These are phyloP conservation scores for Syzygium aromaticum DNA, from an alignment of 345 rosid species.

Conservation along the genomic window DNA sequence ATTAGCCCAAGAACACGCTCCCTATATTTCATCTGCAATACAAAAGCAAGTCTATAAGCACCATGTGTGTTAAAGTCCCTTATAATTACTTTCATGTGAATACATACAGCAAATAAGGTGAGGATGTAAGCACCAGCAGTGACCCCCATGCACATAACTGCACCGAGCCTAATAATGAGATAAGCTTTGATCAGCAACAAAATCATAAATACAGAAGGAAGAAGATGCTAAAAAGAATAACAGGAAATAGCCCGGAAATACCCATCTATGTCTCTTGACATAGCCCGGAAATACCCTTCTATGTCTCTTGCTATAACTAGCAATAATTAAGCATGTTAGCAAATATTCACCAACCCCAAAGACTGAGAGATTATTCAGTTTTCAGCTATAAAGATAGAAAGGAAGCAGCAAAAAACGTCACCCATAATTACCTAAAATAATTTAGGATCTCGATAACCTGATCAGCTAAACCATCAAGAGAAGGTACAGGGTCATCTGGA, in stretches of 20 bases:
- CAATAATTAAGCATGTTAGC: neutral
- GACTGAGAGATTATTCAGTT: neutral
- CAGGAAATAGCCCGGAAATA: neutral
- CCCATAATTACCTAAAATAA: slow-evolving; percentile 58
- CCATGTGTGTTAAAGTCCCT: neutral
- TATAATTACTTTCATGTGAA: neutral
- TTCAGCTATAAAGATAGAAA: neutral
- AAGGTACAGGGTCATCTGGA: slow-evolving; percentile 38
- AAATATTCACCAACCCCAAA: neutral
- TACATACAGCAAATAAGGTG: slow-evolving; percentile 77
- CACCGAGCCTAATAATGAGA: slow-evolving; percentile 48
- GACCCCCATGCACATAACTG: slow-evolving; percentile 97
- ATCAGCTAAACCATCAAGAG: slow-evolving; percentile 82
- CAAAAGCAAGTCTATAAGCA: slow-evolving; percentile 2
- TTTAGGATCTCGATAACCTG: slow-evolving; percentile 87
- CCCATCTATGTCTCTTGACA: neutral
- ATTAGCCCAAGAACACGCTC: slow-evolving; percentile 89
- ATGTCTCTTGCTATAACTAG: neutral
- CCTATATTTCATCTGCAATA: slow-evolving; percentile 77
- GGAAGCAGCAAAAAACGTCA: neutral
- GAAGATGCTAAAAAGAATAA: neutral
- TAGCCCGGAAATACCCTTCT: neutral
- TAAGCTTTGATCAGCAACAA: neutral
- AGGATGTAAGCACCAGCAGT: slow-evolving; percentile 94
- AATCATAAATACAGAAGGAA: neutral